Percentiles rank a stretch among this genome's conserved stretches.
Evolutionary conservation across 768 basidiomycete species (phyloP).

Genomic region (Mycena floridula): DNA sequence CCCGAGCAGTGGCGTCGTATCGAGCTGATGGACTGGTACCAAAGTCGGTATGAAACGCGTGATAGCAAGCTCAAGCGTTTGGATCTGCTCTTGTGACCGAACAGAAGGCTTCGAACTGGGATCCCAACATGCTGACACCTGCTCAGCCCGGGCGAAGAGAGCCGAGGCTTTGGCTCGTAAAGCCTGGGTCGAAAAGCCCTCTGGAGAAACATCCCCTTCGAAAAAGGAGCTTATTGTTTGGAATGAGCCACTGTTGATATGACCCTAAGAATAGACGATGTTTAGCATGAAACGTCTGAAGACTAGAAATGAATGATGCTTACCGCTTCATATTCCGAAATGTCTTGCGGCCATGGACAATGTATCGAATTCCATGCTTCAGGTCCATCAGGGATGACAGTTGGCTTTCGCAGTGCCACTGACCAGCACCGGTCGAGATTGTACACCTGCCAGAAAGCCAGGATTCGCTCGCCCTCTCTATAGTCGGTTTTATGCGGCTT

Average conservation of each 20-base stretch:
- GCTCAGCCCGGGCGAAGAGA: constrained; percentile 63
- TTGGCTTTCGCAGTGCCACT: constrained; percentile 61
- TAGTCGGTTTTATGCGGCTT: constrained; percentile 53
- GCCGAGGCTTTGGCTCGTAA: constrained; percentile 74
- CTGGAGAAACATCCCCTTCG: constrained; percentile 46
- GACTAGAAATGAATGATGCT: too few species aligned
- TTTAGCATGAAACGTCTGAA: constrained; percentile 1
- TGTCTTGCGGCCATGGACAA: constrained; percentile 72
- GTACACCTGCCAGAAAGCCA: constrained; percentile 82
- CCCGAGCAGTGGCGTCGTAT: constrained; percentile 35
- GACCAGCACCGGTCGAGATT: constrained; percentile 80
- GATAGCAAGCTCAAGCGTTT: constrained; percentile 57
- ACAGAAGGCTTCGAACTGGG: constrained; percentile 40
- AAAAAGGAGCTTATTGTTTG: constrained; percentile 62
- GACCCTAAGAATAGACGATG: constrained; percentile 39
- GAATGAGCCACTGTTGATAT: constrained; percentile 41
- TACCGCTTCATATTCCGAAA: constrained; percentile 69
- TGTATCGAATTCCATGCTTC: constrained; percentile 53
- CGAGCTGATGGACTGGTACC: constrained; percentile 60
- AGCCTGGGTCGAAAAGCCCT: constrained; percentile 57
- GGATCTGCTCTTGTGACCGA: constrained; percentile 51
- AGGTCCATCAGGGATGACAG: constrained; percentile 57
- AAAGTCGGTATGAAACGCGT: constrained; percentile 57
- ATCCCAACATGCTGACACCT: constrained; percentile 55
- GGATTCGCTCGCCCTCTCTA: constrained; percentile 64